These are phyloP conservation scores for Suhomyces terraborum DNA, from an alignment of 1,139 yeast genomes.

Conservation along the genomic window DNA sequence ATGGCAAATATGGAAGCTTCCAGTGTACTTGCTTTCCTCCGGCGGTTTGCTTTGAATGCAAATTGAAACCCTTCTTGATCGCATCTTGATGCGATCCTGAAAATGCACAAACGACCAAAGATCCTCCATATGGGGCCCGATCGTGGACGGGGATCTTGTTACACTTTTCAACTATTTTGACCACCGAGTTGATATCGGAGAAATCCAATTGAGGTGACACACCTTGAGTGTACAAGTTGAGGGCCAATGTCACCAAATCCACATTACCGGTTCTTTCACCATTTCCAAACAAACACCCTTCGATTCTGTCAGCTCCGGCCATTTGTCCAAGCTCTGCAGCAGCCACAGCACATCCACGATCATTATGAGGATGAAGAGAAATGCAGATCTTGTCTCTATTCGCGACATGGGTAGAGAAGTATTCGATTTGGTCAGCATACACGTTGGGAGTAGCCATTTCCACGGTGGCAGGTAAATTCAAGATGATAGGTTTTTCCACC, in stretches of 20 bases:
- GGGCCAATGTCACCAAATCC: constrained; percentile 88
- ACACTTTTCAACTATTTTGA: constrained; percentile 87
- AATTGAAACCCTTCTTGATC: constrained; percentile 88
- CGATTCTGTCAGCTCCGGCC: constrained; percentile 98
- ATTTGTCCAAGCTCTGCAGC: constrained; percentile 92
- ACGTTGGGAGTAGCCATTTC: constrained; percentile 93
- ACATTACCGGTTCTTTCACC: constrained; percentile 99
- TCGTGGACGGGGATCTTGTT: constrained; percentile 93
- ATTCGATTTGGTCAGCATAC: constrained; percentile 96
- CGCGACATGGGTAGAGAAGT: constrained; percentile 72
- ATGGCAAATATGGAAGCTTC: constrained; percentile 92
- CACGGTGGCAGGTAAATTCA: constrained; percentile 98
- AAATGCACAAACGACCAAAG: constrained; percentile 94
- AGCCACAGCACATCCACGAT: constrained; percentile 97
- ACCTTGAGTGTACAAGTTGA: constrained; percentile 94
- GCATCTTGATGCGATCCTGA: constrained; percentile 98
- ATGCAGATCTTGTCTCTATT: constrained; percentile 86
- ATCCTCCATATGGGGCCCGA: constrained; percentile 97
- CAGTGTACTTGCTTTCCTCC: constrained; percentile 50
- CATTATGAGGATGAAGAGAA: constrained; percentile 94
- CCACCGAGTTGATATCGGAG: constrained; percentile 76
- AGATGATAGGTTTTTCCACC: constrained; percentile 80
- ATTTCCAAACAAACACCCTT: constrained; percentile 95
- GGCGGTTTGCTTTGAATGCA: constrained; percentile 44
- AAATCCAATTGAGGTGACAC: constrained; percentile 84